A percentile compares a stretch with the other conserved stretches of the same genome.
phyloP scores from a whole-genome alignment of 441 rosid species.

The Bocquillonia castaneifolia region DNA sequence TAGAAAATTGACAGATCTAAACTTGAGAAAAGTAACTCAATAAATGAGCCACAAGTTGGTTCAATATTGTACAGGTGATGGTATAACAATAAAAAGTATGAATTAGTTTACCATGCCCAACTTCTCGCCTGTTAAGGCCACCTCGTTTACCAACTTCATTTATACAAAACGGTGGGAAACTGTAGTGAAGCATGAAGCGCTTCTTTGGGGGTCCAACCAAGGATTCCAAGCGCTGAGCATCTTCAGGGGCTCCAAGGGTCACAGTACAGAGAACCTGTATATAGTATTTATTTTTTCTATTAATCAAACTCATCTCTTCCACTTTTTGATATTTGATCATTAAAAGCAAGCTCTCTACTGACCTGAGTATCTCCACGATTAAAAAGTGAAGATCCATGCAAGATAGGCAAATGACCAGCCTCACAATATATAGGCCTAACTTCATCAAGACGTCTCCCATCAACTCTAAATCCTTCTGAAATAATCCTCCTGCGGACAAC shows the following conservation, averaged over 20 bases:
- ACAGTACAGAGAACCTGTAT: constrained; percentile 77
- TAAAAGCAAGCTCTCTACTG: constrained; percentile 4
- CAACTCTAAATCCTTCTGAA: constrained; percentile 83
- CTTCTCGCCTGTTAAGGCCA: constrained; percentile 98
- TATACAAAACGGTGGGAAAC: constrained; percentile 88
- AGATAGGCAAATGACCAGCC: constrained; percentile 56
- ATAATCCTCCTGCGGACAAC: constrained; percentile 85
- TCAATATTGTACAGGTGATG: background rate
- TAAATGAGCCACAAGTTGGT: background rate
- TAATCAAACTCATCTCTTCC: background rate
- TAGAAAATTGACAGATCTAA: background rate
- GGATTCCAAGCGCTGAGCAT: constrained; percentile 84
- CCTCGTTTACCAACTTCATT: constrained; percentile 87
- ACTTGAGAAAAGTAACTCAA: background rate
- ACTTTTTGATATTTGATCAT: background rate
- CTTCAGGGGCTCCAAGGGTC: constrained; percentile 91
- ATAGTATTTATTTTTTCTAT: constrained; percentile 12
- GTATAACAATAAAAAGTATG: background rate
- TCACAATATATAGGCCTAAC: constrained; percentile 85
- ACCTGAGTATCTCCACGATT: constrained; percentile 99
- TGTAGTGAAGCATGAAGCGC: constrained; percentile 97
- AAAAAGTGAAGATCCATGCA: constrained; percentile 93
- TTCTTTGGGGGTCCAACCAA: constrained; percentile 85
- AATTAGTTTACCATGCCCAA: constrained; percentile 78
- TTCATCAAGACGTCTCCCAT: constrained; percentile 84